These are phyloP conservation scores for Strobilomyces confusus DNA, from an alignment of 768 basidiomycete species.

Conservation along the genomic window DNA sequence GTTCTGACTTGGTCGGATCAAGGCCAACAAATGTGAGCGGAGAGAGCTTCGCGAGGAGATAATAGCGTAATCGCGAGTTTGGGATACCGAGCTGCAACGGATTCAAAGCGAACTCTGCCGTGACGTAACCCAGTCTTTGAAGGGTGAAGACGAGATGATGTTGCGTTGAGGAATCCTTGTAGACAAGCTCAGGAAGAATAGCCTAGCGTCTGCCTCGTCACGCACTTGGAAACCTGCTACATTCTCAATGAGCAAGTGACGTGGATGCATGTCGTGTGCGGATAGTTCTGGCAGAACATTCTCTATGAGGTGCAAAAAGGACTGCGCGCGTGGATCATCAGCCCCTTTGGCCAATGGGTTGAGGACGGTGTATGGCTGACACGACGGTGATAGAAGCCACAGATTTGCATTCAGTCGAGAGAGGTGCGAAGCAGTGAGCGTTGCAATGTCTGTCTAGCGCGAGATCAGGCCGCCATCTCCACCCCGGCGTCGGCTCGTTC, in stretches of 20 bases:
- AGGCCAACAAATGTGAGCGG: conserved; percentile 37
- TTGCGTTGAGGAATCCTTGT: conserved; percentile 63
- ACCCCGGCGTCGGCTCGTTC: neutral
- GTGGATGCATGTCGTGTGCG: conserved; percentile 43
- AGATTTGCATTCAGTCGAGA: conserved; percentile 49
- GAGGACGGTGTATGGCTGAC: conserved; percentile 80
- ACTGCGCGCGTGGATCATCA: conserved; percentile 68
- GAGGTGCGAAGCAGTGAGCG: conserved; percentile 47
- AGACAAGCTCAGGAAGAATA: conserved; percentile 5
- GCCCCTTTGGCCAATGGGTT: conserved; percentile 70
- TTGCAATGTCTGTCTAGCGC: conserved; percentile 55
- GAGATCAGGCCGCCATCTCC: conserved; percentile 3
- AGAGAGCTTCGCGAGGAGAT: conserved; percentile 60
- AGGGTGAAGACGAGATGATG: conserved; percentile 51
- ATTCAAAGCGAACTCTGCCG: conserved; percentile 61
- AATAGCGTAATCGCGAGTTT: conserved; percentile 79
- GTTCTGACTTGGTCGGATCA: conserved; percentile 12
- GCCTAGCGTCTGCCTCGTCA: neutral
- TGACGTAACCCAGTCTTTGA: conserved; percentile 50
- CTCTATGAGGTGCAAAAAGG: conserved; percentile 69
- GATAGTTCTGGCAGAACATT: conserved; percentile 59
- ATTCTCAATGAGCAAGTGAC: conserved; percentile 68
- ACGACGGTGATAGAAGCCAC: conserved; percentile 80
- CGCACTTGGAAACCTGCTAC: conserved; percentile 80
- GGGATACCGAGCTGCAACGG: conserved; percentile 79